Conservation (phyloP, 495 filamentous ascomycete genomes). For the Neurospora sp. region DNA sequence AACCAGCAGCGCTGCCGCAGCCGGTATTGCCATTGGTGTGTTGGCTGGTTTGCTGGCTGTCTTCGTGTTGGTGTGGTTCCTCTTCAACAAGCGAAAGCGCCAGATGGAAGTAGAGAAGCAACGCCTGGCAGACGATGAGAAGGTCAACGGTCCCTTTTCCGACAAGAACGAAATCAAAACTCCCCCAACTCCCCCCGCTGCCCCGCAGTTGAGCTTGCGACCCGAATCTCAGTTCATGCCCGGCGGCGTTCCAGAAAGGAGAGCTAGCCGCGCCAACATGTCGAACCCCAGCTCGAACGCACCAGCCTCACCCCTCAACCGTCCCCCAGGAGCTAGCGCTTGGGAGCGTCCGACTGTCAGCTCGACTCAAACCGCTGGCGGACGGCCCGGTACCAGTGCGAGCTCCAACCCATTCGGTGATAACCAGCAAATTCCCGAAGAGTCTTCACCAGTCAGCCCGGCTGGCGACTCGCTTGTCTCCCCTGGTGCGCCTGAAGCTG, state of each 20-base stretch:
- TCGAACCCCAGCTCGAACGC: slow-evolving; percentile 31
- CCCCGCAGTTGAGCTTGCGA: slow-evolving; percentile 72
- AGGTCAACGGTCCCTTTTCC: slow-evolving; percentile 36
- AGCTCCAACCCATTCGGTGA: slow-evolving; percentile 44
- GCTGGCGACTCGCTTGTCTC: slow-evolving; percentile 18
- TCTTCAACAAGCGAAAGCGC: slow-evolving; percentile 54
- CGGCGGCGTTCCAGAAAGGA: slow-evolving; percentile 38
- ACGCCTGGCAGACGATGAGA: slow-evolving; percentile 49
- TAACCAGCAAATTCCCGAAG: slow-evolving; percentile 26
- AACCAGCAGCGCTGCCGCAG: slow-evolving; percentile 59
- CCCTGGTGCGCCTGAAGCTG: slow-evolving; percentile 10
- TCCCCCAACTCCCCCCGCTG: slow-evolving; percentile 28
- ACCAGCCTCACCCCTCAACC: slow-evolving; percentile 17
- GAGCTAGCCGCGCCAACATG: slow-evolving; percentile 39
- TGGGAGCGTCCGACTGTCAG: slow-evolving; percentile 29
- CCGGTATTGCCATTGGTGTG: slow-evolving; percentile 75
- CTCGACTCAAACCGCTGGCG: slow-evolving; percentile 16
- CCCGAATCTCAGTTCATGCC: slow-evolving; percentile 84
- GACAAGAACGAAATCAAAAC: slow-evolving; percentile 27
- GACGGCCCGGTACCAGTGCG: slow-evolving; percentile 34
- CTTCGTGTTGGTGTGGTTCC: slow-evolving; percentile 52
- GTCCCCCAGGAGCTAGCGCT: slow-evolving; percentile 23
- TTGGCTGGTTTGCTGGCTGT: slow-evolving; percentile 52
- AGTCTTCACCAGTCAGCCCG: slow-evolving; percentile 12
- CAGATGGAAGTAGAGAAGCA: slow-evolving; percentile 32